phyloP scores from a whole-genome alignment of 1,284 basidiomycete genomes.

The Pascua sp. region DNA sequence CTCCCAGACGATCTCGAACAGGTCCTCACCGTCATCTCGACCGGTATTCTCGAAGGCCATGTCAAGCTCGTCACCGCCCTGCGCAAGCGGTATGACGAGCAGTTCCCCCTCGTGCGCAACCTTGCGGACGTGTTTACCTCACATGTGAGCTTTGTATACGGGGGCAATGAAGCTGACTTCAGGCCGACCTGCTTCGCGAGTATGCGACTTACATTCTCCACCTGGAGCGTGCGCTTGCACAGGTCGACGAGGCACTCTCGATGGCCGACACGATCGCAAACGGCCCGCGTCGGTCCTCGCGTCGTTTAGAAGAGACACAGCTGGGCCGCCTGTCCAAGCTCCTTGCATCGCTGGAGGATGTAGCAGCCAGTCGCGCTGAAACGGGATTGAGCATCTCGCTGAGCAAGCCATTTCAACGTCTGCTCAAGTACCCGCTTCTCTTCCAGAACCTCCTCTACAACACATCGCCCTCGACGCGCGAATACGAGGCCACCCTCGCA shows the following conservation, averaged over 20 bases:
- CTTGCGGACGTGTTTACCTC: conserved; percentile 89
- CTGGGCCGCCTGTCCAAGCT: conserved; percentile 19
- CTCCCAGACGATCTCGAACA: conserved; percentile 79
- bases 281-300: conserved; percentile 50
- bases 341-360: conserved; percentile 64
- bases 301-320: conserved; percentile 19
- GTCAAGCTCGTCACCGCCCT: conserved; percentile 73
- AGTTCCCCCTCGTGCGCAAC: conserved; percentile 84
- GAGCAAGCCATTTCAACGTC: conserved; percentile 92
- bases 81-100: conserved; percentile 82
- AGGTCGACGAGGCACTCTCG: conserved; percentile 71
- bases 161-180: conserved; percentile 4
- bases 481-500: conserved; percentile 91
- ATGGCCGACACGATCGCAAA: conserved; percentile 58
- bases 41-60: conserved; percentile 81
- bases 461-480: conserved; percentile 92
- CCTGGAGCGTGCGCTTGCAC: conserved; percentile 79
- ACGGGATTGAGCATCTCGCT: conserved; percentile 89
- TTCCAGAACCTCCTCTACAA: conserved; percentile 95
- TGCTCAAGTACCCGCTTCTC: conserved; percentile 93
- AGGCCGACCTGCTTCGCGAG: conserved; percentile 87
- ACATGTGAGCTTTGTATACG: conserved; percentile 61
- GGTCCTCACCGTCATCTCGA: conserved; percentile 78
- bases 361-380: conserved; percentile 79
- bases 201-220: conserved; percentile 90